Conservation (phyloP, 768 basidiomycete genomes). For the Podaxis sp. region DNA sequence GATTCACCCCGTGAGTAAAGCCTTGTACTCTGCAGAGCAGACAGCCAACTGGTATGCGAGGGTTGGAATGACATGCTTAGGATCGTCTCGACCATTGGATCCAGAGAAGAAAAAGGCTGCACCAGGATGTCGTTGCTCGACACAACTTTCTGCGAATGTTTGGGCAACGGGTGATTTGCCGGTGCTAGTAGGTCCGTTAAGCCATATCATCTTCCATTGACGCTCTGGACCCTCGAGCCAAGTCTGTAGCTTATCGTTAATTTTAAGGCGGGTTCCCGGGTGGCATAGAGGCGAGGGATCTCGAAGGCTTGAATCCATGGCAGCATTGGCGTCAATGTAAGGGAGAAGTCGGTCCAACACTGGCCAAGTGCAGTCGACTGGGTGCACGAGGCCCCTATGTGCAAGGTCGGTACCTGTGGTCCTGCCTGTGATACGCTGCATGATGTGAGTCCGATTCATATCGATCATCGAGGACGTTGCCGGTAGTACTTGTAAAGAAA, state of each 20-base stretch:
- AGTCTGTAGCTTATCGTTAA: not conserved
- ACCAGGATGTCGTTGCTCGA: not conserved
- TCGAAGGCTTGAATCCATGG: not conserved
- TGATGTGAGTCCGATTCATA: not conserved
- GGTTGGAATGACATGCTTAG: not conserved
- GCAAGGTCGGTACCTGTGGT: too few relatives aligned
- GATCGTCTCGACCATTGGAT: not conserved
- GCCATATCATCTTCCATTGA: conserved; percentile 5
- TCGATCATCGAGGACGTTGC: not conserved
- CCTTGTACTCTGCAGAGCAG: not conserved
- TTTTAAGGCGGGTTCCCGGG: not conserved
- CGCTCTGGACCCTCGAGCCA: not conserved
- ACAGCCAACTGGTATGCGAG: conserved; percentile 2
- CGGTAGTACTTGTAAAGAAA: too few relatives aligned
- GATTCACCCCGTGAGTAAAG: not conserved
- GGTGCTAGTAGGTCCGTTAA: conserved; percentile 3
- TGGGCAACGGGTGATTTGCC: conserved; percentile 5
- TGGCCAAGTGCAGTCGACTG: not conserved
- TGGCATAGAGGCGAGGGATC: not conserved
- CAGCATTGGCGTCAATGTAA: not conserved
- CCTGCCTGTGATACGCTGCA: too few relatives aligned
- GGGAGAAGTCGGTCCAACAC: not conserved
- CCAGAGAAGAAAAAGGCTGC: conserved; percentile 7
- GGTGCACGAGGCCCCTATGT: not conserved
- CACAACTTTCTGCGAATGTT: not conserved